phyloP scores from a whole-genome alignment of 768 basidiomycete genomes.

The Termitomyces sp. region DNA sequence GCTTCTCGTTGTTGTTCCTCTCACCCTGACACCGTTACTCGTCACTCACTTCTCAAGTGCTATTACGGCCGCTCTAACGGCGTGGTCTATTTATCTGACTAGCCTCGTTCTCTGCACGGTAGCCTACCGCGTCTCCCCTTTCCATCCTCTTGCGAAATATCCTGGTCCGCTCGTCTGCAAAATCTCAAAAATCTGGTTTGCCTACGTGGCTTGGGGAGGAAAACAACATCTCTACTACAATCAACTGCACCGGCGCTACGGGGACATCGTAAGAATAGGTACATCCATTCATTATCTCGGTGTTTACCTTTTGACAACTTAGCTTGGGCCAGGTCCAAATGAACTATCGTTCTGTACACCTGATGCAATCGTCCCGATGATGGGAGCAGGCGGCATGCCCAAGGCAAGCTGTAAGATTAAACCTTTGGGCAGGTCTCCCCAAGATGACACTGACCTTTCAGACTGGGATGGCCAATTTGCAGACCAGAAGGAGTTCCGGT shows the following conservation, averaged over 20 bases:
- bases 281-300: background rate
- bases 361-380: background rate
- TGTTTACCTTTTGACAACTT: background rate
- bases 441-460: background rate
- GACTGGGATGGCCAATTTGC: slow-evolving; percentile 1
- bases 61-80: background rate
- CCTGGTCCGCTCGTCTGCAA: slow-evolving; percentile 39
- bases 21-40: background rate
- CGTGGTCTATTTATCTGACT: background rate
- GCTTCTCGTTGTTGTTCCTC: background rate
- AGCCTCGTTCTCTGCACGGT: background rate
- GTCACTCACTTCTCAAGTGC: background rate
- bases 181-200: slow-evolving; percentile 37
- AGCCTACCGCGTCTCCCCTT: background rate
- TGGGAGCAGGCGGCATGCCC: background rate
- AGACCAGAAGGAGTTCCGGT: background rate
- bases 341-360: background rate
- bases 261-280: slow-evolving; percentile 25
- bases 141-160: slow-evolving; percentile 1
- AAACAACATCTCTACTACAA: slow-evolving; percentile 43
- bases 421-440: background rate
- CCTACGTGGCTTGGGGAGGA: slow-evolving; percentile 31
- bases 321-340: background rate
- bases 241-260: slow-evolving; percentile 48
- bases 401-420: background rate